Evolutionary conservation across 1,284 basidiomycete genomes (phyloP).

Genomic region (Irpex lacteus): DNA sequence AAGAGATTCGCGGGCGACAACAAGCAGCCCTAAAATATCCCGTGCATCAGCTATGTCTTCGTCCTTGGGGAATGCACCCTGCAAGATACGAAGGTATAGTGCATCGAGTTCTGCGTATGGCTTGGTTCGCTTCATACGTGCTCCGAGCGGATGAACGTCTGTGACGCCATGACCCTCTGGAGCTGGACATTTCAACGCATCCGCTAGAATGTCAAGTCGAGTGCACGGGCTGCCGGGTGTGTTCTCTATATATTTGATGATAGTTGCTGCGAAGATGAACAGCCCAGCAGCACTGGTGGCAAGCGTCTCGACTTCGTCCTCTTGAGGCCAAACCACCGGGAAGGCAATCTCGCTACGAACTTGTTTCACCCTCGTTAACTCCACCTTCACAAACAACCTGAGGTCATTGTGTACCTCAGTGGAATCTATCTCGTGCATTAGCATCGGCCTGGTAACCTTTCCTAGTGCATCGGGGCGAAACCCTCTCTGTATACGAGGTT

Average conservation of each 20-base stretch:
- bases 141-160: no score
- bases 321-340: background rate
- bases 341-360: background rate
- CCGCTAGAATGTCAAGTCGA: no score
- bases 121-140: no score
- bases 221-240: background rate
- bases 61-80: background rate
- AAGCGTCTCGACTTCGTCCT: background rate
- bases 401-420: background rate
- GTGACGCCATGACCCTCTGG: no score
- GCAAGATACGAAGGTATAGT: background rate
- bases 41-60: background rate
- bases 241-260: background rate
- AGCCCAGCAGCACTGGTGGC: background rate
- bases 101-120: background rate
- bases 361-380: background rate
- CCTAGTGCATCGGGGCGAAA: slow-evolving; percentile 4
- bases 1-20: background rate
- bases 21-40: background rate
- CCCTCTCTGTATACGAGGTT: slow-evolving; percentile 13
- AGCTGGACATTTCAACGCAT: no score
- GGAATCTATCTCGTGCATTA: background rate
- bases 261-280: background rate
- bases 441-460: background rate
- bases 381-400: background rate